phyloP scores from a whole-genome alignment of 2,329 filamentous ascomycete species.

The Fusarium floridanum region DNA sequence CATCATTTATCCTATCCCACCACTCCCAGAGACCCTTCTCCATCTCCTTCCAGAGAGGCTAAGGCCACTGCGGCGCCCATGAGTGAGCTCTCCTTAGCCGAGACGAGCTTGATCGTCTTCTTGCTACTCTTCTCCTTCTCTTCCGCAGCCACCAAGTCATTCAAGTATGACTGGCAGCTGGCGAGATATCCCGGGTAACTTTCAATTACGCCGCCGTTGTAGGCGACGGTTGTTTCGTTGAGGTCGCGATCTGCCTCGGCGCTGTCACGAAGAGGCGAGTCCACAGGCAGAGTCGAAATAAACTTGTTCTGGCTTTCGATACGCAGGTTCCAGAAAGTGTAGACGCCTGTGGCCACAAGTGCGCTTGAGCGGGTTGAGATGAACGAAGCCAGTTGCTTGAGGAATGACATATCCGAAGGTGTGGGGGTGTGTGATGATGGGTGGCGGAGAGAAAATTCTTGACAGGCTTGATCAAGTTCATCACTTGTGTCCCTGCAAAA shows the following conservation, averaged over 20 bases:
- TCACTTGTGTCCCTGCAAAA: slow-evolving; percentile 58
- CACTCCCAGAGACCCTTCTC: slow-evolving; percentile 32
- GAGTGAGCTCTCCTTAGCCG: slow-evolving; percentile 80
- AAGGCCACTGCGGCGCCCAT: slow-evolving; percentile 81
- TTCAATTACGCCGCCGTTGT: slow-evolving; percentile 84
- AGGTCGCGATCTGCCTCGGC: slow-evolving; percentile 65
- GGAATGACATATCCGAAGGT: slow-evolving; percentile 61
- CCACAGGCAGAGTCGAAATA: slow-evolving; percentile 46
- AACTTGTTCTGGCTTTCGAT: slow-evolving; percentile 60
- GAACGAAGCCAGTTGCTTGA: slow-evolving; percentile 66
- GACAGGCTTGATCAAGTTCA: slow-evolving; percentile 58
- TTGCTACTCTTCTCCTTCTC: slow-evolving; percentile 51
- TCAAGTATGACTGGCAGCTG: slow-evolving; percentile 72
- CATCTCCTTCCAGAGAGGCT: slow-evolving; percentile 55
- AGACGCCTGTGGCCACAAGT: slow-evolving; percentile 69
- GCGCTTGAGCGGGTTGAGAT: slow-evolving; percentile 71
- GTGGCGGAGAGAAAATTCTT: slow-evolving; percentile 64
- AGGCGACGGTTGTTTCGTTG: slow-evolving; percentile 73
- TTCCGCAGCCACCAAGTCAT: slow-evolving; percentile 64
- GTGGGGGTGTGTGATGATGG: slow-evolving; percentile 59
- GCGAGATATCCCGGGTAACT: slow-evolving; percentile 78
- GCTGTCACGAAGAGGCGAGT: slow-evolving; percentile 55
- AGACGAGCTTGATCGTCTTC: slow-evolving; percentile 70
- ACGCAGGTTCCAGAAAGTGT: slow-evolving; percentile 70
- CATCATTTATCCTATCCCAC: slow-evolving; percentile 9